Percentiles rank a stretch among this genome's conserved stretches.
These are phyloP conservation scores for Olyra latifolia DNA, from an alignment of 176 grass and related monocot species.

Conservation along the genomic window DNA sequence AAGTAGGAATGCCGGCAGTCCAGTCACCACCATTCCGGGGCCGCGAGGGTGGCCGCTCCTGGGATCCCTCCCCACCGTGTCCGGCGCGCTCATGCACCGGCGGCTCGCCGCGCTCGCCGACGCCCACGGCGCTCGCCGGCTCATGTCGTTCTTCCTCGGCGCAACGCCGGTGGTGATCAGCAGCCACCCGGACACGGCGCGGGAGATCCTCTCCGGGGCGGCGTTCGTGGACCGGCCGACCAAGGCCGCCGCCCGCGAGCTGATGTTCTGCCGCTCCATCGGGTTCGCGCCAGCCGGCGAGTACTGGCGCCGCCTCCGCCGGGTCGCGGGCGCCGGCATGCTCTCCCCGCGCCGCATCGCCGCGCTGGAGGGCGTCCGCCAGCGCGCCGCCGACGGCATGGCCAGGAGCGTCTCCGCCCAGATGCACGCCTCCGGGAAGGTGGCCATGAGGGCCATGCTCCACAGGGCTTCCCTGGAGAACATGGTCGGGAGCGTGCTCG, in stretches of 20 bases:
- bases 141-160: constrained; percentile 48
- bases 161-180: constrained; percentile 35
- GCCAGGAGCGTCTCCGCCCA: background rate
- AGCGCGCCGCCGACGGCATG: constrained; percentile 4
- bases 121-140: constrained; percentile 7
- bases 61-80: constrained; percentile 23
- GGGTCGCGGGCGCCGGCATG: constrained; percentile 16
- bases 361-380: background rate
- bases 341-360: constrained; percentile 38
- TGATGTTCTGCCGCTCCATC: constrained; percentile 50
- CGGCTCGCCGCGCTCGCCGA: constrained; percentile 23
- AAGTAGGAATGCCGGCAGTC: background rate
- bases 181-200: constrained; percentile 40
- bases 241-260: constrained; percentile 20
- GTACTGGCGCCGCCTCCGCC: constrained; percentile 51
- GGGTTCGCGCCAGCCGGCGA: constrained; percentile 40
- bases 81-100: constrained; percentile 37
- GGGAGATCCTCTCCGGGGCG: constrained; percentile 27
- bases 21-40: background rate
- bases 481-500: constrained; percentile 42
- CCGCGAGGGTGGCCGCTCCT: constrained; percentile 41
- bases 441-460: constrained; percentile 31
- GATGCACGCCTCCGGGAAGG: constrained; percentile 3
- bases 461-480: constrained; percentile 39
- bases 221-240: constrained; percentile 41